Conservation (phyloP, 768 basidiomycete genomes). For the Auriscalpium orientale region DNA sequence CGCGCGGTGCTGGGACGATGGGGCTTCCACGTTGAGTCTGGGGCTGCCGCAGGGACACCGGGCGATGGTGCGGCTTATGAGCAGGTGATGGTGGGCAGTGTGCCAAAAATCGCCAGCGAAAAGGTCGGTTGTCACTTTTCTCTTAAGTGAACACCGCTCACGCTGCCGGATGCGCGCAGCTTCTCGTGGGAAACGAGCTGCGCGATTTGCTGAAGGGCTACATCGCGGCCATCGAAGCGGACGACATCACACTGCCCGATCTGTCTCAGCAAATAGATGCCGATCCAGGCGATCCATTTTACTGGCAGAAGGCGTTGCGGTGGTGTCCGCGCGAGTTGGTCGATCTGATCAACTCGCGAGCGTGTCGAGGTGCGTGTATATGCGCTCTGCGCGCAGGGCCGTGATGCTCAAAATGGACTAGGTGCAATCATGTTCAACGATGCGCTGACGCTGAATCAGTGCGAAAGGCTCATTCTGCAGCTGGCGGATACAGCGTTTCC, state of each 20-base stretch:
- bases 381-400: neutral
- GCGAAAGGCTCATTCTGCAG: slow-evolving; percentile 55
- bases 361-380: slow-evolving; percentile 71
- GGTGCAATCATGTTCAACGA: slow-evolving; percentile 99
- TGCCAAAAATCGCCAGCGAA: slow-evolving; percentile 67
- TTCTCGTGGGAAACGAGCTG: slow-evolving; percentile 64
- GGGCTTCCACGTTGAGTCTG: slow-evolving; percentile 52
- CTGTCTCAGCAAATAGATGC: neutral
- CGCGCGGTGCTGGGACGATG: slow-evolving; percentile 51
- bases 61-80: slow-evolving; percentile 38
- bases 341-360: slow-evolving; percentile 88
- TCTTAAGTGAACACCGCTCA: slow-evolving; percentile 2
- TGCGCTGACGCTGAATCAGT: slow-evolving; percentile 56
- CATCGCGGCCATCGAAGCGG: slow-evolving; percentile 51
- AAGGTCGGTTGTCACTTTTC: slow-evolving; percentile 37
- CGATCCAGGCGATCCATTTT: slow-evolving; percentile 1
- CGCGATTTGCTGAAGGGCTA: slow-evolving; percentile 69
- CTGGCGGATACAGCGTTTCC: slow-evolving; percentile 73
- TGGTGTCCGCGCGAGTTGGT: slow-evolving; percentile 79
- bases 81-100: slow-evolving; percentile 54
- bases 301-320: slow-evolving; percentile 67
- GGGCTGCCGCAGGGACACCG: slow-evolving; percentile 15
- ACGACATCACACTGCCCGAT: slow-evolving; percentile 21
- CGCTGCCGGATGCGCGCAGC: slow-evolving; percentile 27
- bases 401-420: slow-evolving; percentile 23